phyloP scores from a whole-genome alignment of 2,329 filamentous ascomycete genomes.

The Sporothrix curviconia region DNA sequence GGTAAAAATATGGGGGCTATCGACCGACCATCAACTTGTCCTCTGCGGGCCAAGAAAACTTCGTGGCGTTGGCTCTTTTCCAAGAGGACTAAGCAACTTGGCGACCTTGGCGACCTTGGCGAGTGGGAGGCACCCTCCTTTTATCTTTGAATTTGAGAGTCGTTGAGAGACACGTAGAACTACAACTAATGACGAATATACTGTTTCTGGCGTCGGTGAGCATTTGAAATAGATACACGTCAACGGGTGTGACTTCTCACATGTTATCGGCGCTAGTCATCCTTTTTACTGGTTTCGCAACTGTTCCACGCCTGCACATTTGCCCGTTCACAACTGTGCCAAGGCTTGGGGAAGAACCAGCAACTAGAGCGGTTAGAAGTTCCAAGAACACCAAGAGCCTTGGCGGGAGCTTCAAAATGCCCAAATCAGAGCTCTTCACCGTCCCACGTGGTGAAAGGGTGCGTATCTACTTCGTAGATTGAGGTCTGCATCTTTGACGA shows the following conservation, averaged over 20 bases:
- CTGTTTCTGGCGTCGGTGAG: background rate
- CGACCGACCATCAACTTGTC: background rate
- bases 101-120: slow-evolving; percentile 8
- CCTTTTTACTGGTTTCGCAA: too few species aligned
- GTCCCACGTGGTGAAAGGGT: background rate
- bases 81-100: slow-evolving; percentile 3
- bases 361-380: background rate
- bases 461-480: too few species aligned
- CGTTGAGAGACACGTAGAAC: too few species aligned
- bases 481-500: too few species aligned
- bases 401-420: background rate
- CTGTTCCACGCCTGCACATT: too few species aligned
- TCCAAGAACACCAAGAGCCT: background rate
- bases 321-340: too few species aligned
- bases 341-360: background rate
- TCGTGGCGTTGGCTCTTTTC: too few species aligned
- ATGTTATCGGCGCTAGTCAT: too few species aligned
- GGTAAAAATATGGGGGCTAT: background rate
- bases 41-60: background rate
- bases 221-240: too few species aligned
- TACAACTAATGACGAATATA: too few species aligned
- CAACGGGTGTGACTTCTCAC: too few species aligned
- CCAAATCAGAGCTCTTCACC: background rate
- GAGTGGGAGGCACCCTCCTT: background rate
- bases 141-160: slow-evolving; percentile 4